phyloP scores from a whole-genome alignment of 441 rosid genomes.

The Francoa sonchifolia region DNA sequence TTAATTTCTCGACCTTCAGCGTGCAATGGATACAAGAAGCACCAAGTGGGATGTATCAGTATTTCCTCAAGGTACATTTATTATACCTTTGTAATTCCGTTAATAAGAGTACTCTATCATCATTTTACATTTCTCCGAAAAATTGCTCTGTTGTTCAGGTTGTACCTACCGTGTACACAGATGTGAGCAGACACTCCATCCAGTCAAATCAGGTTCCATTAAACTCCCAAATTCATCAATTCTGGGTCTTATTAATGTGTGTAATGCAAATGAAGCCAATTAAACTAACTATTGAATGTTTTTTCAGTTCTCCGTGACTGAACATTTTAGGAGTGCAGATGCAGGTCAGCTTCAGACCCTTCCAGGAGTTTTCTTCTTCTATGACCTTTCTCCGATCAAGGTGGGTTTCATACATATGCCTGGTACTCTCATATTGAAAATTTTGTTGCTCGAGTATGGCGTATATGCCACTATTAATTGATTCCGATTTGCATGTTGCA shows the following conservation, averaged over 20 bases:
- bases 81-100: no score
- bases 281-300: constrained; percentile 4
- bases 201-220: constrained; percentile 77
- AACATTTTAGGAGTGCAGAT: constrained; percentile 62
- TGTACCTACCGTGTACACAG: constrained; percentile 85
- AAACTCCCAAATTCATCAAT: not conserved
- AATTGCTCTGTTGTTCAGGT: constrained; percentile 49
- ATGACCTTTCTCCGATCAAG: constrained; percentile 97
- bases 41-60: constrained; percentile 92
- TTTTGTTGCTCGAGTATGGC: no score
- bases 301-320: constrained; percentile 85
- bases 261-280: constrained; percentile 6
- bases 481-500: constrained; percentile 10
- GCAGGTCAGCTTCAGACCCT: constrained; percentile 54
- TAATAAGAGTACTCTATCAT: no score
- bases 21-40: constrained; percentile 79
- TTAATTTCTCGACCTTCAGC: constrained; percentile 23
- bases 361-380: constrained; percentile 92
- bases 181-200: constrained; percentile 59
- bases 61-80: constrained; percentile 90
- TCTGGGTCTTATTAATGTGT: not conserved
- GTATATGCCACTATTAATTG: not conserved
- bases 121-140: no score
- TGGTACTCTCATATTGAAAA: no score
- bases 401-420: no score